Base-by-base conservation (phyloP, 1,284 basidiomycete genomes). In the Austroboletus sp. region DNA sequence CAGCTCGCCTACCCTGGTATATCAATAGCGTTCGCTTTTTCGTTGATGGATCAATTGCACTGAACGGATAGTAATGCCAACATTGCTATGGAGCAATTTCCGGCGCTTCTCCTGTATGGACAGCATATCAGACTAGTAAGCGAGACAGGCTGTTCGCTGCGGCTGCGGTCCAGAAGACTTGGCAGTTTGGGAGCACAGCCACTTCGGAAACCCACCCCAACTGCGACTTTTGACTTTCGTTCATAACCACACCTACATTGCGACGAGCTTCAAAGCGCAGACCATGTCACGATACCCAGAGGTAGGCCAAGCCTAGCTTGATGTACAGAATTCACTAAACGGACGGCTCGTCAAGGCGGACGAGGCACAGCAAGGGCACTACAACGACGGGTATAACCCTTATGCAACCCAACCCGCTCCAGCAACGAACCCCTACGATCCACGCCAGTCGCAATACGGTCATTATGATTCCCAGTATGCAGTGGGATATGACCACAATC, bases 371-470 rank as follows among this genome's bases (percentile, higher is more conserved):
- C 68, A 65, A 13, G 60, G 73, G 31, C 71, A 70, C 45, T 79
- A 78, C 57, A 79, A 79, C 53, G 79, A 82, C 48, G 76, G 78
- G 3, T 78, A 76, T 55, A 62, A 60, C 48, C 69, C 71, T 10
- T 73, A 76, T 52, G 54, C 63, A 32, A 52, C 66, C 12, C 60
- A 64, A 26, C 53, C 44, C 8, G 34, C 41, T 10, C 32, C n/a
- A 6, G 9, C 42, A 42, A 30, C 61, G 21, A 52, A 46, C 25
- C 48, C 62, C 15, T 60, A 53, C 34, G 61, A 57, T 37, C 62
- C 54, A 12, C 55, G 37, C 33, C 53, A 54, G 31, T 46, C 54
- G 27, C 53, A 49, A 19, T 45, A 60, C 32, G 40, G 43, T 29
- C 34, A 53, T 35, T 51, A 53, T 16, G 48, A 52, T 11, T 1